Evolutionary conservation across 495 filamentous ascomycete species (phyloP).

Genomic region (Podospora pseudoanserina): DNA sequence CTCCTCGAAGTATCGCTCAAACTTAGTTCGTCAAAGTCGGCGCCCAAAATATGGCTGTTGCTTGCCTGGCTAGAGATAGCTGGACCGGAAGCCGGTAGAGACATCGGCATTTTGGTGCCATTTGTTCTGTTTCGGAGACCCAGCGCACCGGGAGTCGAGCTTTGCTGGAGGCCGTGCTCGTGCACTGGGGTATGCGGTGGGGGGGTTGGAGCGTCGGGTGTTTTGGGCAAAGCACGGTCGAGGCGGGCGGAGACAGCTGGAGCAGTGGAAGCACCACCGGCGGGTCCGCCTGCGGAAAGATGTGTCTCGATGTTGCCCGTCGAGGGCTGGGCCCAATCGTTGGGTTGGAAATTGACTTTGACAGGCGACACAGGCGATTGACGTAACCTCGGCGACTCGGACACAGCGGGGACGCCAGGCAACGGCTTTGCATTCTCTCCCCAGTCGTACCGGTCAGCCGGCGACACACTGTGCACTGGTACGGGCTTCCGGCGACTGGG

Average conservation of each 20-base stretch:
- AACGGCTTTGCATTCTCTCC: conserved; percentile 32
- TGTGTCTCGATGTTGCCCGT: conserved; percentile 40
- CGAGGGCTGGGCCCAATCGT: conserved; percentile 42
- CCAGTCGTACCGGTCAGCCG: conserved; percentile 37
- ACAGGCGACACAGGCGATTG: conserved; percentile 42
- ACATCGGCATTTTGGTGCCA: conserved; percentile 17
- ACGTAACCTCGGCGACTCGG: conserved; percentile 37
- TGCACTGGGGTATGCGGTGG: conserved; percentile 36
- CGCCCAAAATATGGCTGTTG: conserved; percentile 13
- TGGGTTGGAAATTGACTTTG: conserved; percentile 41
- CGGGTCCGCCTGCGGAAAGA: conserved; percentile 14
- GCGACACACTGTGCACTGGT: conserved; percentile 31
- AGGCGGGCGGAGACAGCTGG: conserved; percentile 8
- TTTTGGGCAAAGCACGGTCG: conserved; percentile 35
- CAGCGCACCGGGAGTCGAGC: conserved; percentile 10
- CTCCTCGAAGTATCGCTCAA: conserved; percentile 30
- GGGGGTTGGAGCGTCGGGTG: conserved; percentile 37
- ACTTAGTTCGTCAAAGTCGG: conserved; percentile 35
- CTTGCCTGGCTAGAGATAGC: background rate
- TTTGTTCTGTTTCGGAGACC: conserved; percentile 6
- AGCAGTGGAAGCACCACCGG: conserved; percentile 9
- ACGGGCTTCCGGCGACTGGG: conserved; percentile 43
- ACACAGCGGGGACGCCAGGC: conserved; percentile 24
- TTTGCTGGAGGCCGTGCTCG: conserved; percentile 7
- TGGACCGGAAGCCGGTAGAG: conserved; percentile 11